These are phyloP conservation scores for Eremomyces bilateralis DNA, from an alignment of 495 filamentous ascomycete genomes.

Conservation along the genomic window DNA sequence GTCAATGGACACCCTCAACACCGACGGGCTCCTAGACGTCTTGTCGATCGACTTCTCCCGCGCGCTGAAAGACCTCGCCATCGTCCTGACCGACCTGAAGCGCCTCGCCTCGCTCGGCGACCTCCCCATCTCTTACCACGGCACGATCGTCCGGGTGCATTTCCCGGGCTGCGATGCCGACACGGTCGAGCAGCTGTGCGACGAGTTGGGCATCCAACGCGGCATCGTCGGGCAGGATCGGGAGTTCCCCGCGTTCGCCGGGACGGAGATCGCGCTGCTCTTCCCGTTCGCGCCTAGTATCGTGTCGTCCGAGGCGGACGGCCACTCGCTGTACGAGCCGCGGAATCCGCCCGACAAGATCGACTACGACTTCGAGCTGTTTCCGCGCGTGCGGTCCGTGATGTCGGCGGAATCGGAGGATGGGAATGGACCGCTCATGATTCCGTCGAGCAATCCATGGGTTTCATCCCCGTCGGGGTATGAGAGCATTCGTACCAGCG, in stretches of 20 bases:
- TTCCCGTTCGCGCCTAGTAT: conserved; percentile 66
- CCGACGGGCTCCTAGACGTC: conserved; percentile 57
- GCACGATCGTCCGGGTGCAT: conserved; percentile 47
- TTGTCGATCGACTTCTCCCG: conserved; percentile 79
- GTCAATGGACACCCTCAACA: conserved; percentile 35
- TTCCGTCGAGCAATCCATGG: conserved; percentile 28
- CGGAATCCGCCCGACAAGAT: conserved; percentile 21
- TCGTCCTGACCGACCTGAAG: conserved; percentile 62
- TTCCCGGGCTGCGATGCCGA: conserved; percentile 80
- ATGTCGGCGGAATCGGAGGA: conserved; percentile 17
- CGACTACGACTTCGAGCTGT: conserved; percentile 2
- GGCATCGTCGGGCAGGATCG: conserved; percentile 64
- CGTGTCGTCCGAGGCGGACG: conserved; percentile 12
- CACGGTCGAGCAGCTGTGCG: conserved; percentile 63
- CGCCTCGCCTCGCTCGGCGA: conserved; percentile 56
- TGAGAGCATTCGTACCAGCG: conserved; percentile 31
- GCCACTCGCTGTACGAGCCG: conserved; percentile 7
- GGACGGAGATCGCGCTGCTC: conserved; percentile 43
- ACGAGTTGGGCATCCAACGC: conserved; percentile 60
- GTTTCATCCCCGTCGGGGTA: conserved; percentile 26
- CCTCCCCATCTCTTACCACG: conserved; percentile 48
- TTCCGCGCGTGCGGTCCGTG: neutral
- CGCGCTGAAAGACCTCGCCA: conserved; percentile 61
- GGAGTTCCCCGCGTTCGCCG: conserved; percentile 22
- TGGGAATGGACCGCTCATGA: conserved; percentile 22